These are phyloP conservation scores for Russula abietina DNA, from an alignment of 768 basidiomycete genomes.

Conservation along the genomic window DNA sequence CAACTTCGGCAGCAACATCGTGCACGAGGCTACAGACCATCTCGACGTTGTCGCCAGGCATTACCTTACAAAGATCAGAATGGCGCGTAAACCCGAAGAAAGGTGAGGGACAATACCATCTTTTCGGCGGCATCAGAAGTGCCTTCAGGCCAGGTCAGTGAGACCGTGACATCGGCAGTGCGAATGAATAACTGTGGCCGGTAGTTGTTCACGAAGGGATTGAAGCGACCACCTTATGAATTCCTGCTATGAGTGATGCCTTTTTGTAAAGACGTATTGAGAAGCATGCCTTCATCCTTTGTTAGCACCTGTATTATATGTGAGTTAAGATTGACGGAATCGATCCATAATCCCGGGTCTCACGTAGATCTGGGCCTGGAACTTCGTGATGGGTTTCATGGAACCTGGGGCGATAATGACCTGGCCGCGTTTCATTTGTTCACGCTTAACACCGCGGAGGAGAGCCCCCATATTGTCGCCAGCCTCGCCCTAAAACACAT, in stretches of 20 bases:
- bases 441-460: constrained; percentile 94
- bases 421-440: constrained; percentile 90
- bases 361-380: constrained; percentile 89
- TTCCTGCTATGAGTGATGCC: neutral
- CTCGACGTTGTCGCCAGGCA: constrained; percentile 98
- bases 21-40: constrained; percentile 77
- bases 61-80: constrained; percentile 49
- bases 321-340: constrained; percentile 1
- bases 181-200: constrained; percentile 93
- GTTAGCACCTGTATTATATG: constrained; percentile 59
- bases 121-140: constrained; percentile 77
- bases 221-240: constrained; percentile 62
- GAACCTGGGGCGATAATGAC: constrained; percentile 84
- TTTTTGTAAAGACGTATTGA: neutral
- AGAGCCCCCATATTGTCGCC: constrained; percentile 99
- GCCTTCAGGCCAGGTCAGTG: constrained; percentile 79
- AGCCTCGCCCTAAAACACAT: constrained; percentile 67
- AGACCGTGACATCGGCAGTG: constrained; percentile 87
- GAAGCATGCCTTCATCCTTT: constrained; percentile 64
- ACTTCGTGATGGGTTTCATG: constrained; percentile 92
- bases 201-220: constrained; percentile 91
- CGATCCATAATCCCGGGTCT: constrained; percentile 25
- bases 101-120: constrained; percentile 49
- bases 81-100: neutral
- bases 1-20: constrained; percentile 85